Evolutionary conservation across 768 basidiomycete genomes (phyloP).

Genomic region (Scleroderma citrinum): DNA sequence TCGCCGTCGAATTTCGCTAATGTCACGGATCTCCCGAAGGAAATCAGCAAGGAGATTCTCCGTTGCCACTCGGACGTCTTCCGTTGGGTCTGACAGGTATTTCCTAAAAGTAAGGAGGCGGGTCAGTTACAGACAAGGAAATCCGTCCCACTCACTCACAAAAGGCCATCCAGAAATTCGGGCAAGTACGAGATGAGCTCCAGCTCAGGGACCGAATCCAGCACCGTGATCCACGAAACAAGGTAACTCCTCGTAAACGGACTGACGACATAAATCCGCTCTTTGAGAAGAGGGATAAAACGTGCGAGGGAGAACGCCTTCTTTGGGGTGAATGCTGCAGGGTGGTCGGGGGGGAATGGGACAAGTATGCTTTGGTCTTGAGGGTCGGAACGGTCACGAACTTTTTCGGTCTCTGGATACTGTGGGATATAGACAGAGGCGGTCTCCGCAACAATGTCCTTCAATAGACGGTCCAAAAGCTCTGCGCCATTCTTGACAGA

Average conservation of each 20-base stretch:
- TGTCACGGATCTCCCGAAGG: conserved; percentile 83
- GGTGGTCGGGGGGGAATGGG: conserved; percentile 48
- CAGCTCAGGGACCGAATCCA: conserved; percentile 94
- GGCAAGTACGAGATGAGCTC: conserved; percentile 94
- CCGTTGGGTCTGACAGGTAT: conserved; percentile 92
- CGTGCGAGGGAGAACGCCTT: conserved; percentile 91
- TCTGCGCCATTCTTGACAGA: conserved; percentile 99
- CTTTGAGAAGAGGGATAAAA: conserved; percentile 90
- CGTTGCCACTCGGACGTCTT: conserved; percentile 88
- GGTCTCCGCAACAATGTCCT: conserved; percentile 96
- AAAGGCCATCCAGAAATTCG: conserved; percentile 87
- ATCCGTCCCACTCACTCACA: conserved; percentile 48
- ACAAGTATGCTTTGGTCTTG: conserved; percentile 56
- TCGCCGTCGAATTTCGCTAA: conserved; percentile 67
- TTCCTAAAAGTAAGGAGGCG: conserved; percentile 44
- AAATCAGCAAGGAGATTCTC: conserved; percentile 88
- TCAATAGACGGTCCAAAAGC: conserved; percentile 91
- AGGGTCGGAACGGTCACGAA: conserved; percentile 40
- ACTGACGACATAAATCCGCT: conserved; percentile 91
- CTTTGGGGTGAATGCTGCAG: conserved; percentile 33
- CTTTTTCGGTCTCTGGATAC: conserved; percentile 72
- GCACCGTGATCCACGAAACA: conserved; percentile 93
- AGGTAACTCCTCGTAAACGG: conserved; percentile 95
- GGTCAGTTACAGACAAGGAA: conserved; percentile 5
- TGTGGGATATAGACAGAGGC: conserved; percentile 92